Evolutionary conservation across 2,329 filamentous ascomycete species (phyloP), one percentile per base, ranked within the genome.

Genomic region (Monilinia vaccinii-corymbosi): DNA sequence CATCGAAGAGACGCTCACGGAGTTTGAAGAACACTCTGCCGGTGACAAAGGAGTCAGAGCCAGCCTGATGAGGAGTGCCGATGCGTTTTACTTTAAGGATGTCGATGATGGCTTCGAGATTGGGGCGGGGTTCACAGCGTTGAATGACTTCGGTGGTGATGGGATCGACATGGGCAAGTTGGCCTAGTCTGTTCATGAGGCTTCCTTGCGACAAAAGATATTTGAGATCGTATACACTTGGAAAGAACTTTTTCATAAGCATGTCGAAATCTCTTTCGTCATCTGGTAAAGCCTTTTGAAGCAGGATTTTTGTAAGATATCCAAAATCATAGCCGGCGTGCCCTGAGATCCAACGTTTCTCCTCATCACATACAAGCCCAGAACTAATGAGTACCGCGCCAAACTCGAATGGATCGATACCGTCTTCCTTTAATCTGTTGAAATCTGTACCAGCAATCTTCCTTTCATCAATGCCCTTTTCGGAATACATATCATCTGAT

Each of bases 311-410:
- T 71, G 95, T 92, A 50, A 99, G 79, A 71, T 97, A 97, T 52
- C 92, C 94, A 75, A 99, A 97, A 76, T 99, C 94, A 75, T 99
- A 99, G 62, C 93, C 94, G 32, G 91, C 94, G 73, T 99, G 94
- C 76, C 97, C 97, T 4, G 91, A 96, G 65, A 99, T 89, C 94
- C 94, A 99, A 72, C 91, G 87, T 59, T 97, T 89, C 61, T 95
- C 86, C 44, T 94, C 86, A 65, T 89, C 85, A 69, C 94, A 87
- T 14, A 95, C 91, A 49, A 99, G 81, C 10, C 94, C 94, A 1
- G 94, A 97, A 52, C 89, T 92, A 60, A 96, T 96, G 63, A 99
- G 81, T 32, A 96, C 79, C 1, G 92, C 84, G 4, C 92, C 94
- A 71, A 99, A 99, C 58, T 91, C 87, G 63, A 87, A 81, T 1